Evolutionary conservation across 2,329 filamentous ascomycete genomes (phyloP), one percentile per base, ranked within the genome.

Genomic region (Botrytis fabae): DNA sequence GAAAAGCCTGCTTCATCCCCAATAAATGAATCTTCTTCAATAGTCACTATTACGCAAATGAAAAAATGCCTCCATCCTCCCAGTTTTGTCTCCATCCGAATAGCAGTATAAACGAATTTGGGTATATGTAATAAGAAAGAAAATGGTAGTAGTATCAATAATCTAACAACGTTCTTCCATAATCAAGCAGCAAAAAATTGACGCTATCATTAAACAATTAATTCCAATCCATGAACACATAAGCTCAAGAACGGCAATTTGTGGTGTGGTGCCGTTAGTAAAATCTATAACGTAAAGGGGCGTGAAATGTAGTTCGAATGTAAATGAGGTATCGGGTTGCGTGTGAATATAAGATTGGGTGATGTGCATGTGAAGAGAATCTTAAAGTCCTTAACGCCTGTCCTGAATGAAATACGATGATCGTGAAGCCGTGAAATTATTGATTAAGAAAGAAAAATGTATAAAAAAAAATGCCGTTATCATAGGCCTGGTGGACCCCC

Each of bases 401-500:
- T 70, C 51, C 76, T 76, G 69, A 75, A 76, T 65, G 69, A 73
- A 73, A 57, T 62, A 77, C 75, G 76, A 77, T 77, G 75, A 70
- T 80, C 79, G 77, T 80, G 75, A 80, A 78, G 75, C 80, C 78
- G 74, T 80, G 72, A 72, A 76, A 76, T 60, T 73, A 72, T 71
- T 72, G 70, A 71, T 57, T 51, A 66, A 57, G 20, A 25, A 51
- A 64, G 22, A 72, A 40, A 40, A 40, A 16, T 59, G 46, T 35
- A 38, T 61, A 59, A 60, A 57, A 38, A 65, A 59, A 60, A 57
- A 10, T 61, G 44, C 25, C 38, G n/a, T 44, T 46, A 69, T 75
- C 69, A 77, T 71, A 70, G 71, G 40, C 73, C 76, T 40, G 77
- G 78, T 61, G 78, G 82, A 73, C 81, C 86, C 71, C 85, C 87